Evolutionary conservation across 1,284 basidiomycete genomes (phyloP).

Genomic region (Cutaneotrichosporon spelunceum): DNA sequence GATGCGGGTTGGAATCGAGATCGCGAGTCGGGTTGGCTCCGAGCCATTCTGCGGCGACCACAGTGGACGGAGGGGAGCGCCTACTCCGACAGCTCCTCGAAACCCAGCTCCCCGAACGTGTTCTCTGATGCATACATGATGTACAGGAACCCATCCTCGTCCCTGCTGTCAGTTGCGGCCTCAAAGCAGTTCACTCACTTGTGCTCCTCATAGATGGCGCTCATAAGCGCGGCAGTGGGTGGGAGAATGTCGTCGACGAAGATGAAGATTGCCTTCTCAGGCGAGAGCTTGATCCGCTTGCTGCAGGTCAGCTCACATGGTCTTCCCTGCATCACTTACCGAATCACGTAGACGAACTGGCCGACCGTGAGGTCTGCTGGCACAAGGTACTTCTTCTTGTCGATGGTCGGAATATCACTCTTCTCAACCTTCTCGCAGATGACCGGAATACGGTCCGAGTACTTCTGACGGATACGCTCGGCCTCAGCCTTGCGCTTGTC

Average conservation of each 20-base stretch:
- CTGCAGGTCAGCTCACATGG: conserved; percentile 46
- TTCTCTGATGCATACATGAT: conserved; percentile 97
- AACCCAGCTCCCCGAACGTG: conserved; percentile 65
- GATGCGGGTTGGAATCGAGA: not conserved
- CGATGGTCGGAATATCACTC: conserved; percentile 97
- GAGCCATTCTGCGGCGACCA: not conserved
- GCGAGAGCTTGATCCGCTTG: conserved; percentile 99
- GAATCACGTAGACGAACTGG: conserved; percentile 99
- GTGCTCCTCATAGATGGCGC: conserved; percentile 98
- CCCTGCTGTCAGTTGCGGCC: conserved; percentile 22
- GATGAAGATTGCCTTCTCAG: conserved; percentile 99
- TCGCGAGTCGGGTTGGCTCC: not conserved
- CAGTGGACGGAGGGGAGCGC: not conserved
- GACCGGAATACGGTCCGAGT: conserved; percentile 96
- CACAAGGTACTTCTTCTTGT: conserved; percentile 99
- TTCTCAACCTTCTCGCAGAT: conserved; percentile 99
- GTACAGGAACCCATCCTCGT: conserved; percentile 68
- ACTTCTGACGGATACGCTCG: conserved; percentile 96
- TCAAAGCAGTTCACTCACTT: conserved; percentile 62
- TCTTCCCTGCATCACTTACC: conserved; percentile 25
- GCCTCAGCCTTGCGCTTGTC: conserved; percentile 96
- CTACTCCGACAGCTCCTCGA: conserved; percentile 16
- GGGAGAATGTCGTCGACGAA: conserved; percentile 98
- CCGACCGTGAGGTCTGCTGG: conserved; percentile 97
- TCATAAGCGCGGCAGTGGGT: conserved; percentile 97